phyloP scores from a whole-genome alignment of 495 filamentous ascomycete species.

The Neurospora tetraspora region DNA sequence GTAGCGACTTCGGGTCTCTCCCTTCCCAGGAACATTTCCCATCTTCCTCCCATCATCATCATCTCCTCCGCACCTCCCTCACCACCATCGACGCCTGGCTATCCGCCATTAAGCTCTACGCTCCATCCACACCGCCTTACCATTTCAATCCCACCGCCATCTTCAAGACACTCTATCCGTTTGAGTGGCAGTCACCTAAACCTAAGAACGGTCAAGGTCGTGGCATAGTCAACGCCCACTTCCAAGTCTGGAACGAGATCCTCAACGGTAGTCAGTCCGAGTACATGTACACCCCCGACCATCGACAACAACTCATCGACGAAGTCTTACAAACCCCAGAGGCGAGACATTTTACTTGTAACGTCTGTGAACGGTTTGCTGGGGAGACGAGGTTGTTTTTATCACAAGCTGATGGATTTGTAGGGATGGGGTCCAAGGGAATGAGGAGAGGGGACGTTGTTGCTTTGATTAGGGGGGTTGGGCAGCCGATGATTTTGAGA shows the following conservation, averaged over 20 bases:
- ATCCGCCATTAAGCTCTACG: background rate
- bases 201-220: background rate
- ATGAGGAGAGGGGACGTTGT: background rate
- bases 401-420: background rate
- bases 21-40: background rate
- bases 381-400: background rate
- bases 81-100: background rate
- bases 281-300: background rate
- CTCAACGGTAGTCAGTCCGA: background rate
- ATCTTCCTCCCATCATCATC: background rate
- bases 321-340: background rate
- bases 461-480: background rate
- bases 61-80: background rate
- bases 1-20: background rate
- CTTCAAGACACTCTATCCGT: background rate
- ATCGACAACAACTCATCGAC: background rate
- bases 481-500: background rate
- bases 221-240: background rate
- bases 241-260: background rate
- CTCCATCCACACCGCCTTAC: background rate
- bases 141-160: background rate
- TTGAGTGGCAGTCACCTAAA: background rate
- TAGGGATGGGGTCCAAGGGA: background rate
- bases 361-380: background rate
- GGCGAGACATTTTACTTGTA: background rate